Evolutionary conservation across 1,139 yeast species (phyloP).

Genomic region (Hemisphaericaspora xylofermentans): DNA sequence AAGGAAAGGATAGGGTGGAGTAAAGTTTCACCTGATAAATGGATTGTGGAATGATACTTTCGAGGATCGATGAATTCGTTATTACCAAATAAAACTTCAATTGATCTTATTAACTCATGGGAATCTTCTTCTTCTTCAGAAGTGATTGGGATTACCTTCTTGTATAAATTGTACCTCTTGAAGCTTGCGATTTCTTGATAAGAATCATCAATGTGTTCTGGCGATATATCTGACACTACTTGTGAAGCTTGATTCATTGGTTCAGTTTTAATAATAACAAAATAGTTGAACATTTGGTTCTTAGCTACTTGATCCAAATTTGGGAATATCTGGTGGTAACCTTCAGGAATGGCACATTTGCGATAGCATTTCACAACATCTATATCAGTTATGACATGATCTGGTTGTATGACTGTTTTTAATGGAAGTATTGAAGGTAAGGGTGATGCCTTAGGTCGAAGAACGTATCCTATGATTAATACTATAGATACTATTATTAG

Average conservation of each 20-base stretch:
- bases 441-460: neutral
- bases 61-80: slow-evolving; percentile 22
- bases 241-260: slow-evolving; percentile 13
- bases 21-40: slow-evolving; percentile 9
- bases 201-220: slow-evolving; percentile 9
- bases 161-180: slow-evolving; percentile 10
- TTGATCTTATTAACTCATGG: slow-evolving; percentile 19
- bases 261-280: slow-evolving; percentile 14
- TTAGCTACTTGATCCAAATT: slow-evolving; percentile 11
- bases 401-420: neutral
- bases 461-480: neutral
- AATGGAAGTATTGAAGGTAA: slow-evolving; percentile 2
- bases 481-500: neutral
- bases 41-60: slow-evolving; percentile 13
- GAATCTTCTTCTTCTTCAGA: slow-evolving; percentile 11
- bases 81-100: slow-evolving; percentile 29
- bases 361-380: slow-evolving; percentile 10
- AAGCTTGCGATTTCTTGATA: slow-evolving; percentile 8
- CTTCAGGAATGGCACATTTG: slow-evolving; percentile 12
- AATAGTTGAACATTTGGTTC: slow-evolving; percentile 13
- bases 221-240: slow-evolving; percentile 16
- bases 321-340: slow-evolving; percentile 11
- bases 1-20: slow-evolving; percentile 14
- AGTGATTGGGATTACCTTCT: slow-evolving; percentile 9
- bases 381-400: slow-evolving; percentile 11